phyloP scores from a whole-genome alignment of 1,284 basidiomycete species.

The Fistulina hepatica region DNA sequence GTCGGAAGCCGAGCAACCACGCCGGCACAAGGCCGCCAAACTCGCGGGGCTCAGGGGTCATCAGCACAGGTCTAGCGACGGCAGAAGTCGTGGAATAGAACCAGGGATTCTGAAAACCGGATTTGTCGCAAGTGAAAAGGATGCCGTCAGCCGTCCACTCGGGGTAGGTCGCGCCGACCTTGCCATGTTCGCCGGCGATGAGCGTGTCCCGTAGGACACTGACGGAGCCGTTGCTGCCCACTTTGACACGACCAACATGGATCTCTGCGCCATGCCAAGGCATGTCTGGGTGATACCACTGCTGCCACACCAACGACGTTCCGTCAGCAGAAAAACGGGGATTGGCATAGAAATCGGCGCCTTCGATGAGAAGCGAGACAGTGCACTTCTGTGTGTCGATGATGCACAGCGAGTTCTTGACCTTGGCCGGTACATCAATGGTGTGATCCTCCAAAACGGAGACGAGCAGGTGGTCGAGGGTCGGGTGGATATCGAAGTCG shows the following conservation, averaged over 20 bases:
- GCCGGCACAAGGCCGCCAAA: slow-evolving; percentile 40
- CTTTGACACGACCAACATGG: slow-evolving; percentile 34
- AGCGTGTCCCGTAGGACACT: slow-evolving; percentile 27
- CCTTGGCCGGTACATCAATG: slow-evolving; percentile 38
- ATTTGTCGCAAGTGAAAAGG: slow-evolving; percentile 57
- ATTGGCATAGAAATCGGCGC: slow-evolving; percentile 56
- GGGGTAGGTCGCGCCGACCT: slow-evolving; percentile 42
- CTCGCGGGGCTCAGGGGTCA: slow-evolving; percentile 38
- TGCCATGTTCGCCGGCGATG: slow-evolving; percentile 38
- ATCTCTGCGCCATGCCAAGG: slow-evolving; percentile 68
- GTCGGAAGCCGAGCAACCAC: slow-evolving; percentile 44
- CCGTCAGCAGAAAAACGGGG: slow-evolving; percentile 64
- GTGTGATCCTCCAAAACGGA: slow-evolving; percentile 63
- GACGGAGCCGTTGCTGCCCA: slow-evolving; percentile 19
- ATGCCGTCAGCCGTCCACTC: slow-evolving; percentile 51
- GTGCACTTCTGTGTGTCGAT: slow-evolving; percentile 37
- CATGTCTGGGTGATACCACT: slow-evolving; percentile 76
- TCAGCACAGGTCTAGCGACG: slow-evolving; percentile 33
- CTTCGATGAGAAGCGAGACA: slow-evolving; percentile 35
- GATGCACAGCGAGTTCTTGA: slow-evolving; percentile 47
- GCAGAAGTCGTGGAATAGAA: slow-evolving; percentile 30
- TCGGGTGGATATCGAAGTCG: slow-evolving; percentile 38
- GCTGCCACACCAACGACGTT: slow-evolving; percentile 51
- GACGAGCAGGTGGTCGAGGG: slow-evolving; percentile 35
- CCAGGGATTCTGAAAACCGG: slow-evolving; percentile 67